Base-by-base conservation (phyloP, 2,329 filamentous ascomycete species). In the Hypoxylon sp. region DNA sequence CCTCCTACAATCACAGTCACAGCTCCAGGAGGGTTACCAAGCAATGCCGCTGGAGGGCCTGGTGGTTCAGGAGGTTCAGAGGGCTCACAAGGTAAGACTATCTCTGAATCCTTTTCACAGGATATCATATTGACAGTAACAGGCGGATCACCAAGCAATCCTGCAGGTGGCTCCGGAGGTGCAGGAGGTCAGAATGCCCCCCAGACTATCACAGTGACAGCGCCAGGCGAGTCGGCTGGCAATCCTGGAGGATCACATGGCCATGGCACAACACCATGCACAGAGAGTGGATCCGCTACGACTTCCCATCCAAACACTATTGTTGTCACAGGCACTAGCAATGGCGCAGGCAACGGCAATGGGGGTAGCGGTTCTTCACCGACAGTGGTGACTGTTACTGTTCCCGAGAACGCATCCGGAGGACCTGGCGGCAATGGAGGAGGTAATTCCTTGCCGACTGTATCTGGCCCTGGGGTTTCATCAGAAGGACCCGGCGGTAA, bases 1-100 rank as follows among this genome's bases (percentile, higher is more conserved):
- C 65, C 68, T 34, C 45, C 69, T 17, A 71, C 67, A 5, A 52
- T 73, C 52, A 73, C 71, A 5, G 46, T 70, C 5, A 72, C 70
- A 17, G 53, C 60, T 21, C 68, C 69, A 11, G 62, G 58, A 53
- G 58, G 46, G 4, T 50, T 55, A 17, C 63, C 68, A 60, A 63
- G 63, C 57, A 63, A 66, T 36, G 21, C 43, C 13, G 68, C 38
- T 10, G 61, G 55, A 34, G 63, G 63, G 11, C 32, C 67, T 28
- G 60, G 63, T 36, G 59, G 65, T 52, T 36, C 34, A 5, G 38
- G 38, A 43, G 38, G 38, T 19, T 23, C 34, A 6, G 49, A 30
- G 9, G 49, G 49, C 23, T 60, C 55, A 6, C 58, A 59, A 61
- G 63, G 67, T 63, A 38, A 62, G 56, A 38, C 10, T 30, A 32